These are phyloP conservation scores for Globisporangium solare DNA, from an alignment of 352 stramenopile species.

Conservation along the genomic window DNA sequence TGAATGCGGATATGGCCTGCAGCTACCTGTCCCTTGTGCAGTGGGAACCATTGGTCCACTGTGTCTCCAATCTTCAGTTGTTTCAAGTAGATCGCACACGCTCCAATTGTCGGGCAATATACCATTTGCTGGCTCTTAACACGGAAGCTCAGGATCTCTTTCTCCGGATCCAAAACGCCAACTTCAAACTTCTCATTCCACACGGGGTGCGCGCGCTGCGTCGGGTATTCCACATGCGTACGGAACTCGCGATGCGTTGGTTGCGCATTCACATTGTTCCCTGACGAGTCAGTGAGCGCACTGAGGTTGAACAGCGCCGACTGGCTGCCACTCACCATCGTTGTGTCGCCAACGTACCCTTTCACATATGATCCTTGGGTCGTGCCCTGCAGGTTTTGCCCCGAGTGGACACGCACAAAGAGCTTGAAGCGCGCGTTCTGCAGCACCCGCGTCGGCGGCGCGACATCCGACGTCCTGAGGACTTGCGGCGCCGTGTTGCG, in stretches of 20 bases:
- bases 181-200: slow-evolving; percentile 82
- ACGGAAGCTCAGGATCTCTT: slow-evolving; percentile 61
- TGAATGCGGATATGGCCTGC: slow-evolving; percentile 53
- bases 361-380: slow-evolving; percentile 60
- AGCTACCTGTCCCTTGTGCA: slow-evolving; percentile 39
- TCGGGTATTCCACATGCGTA: slow-evolving; percentile 45
- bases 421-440: slow-evolving; percentile 39
- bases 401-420: slow-evolving; percentile 66
- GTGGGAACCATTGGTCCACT: slow-evolving; percentile 50
- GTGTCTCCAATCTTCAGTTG: slow-evolving; percentile 40
- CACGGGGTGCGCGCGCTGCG: slow-evolving; percentile 28
- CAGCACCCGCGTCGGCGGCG: slow-evolving; percentile 7
- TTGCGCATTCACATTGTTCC: slow-evolving; percentile 3
- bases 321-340: slow-evolving; percentile 33
- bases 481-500: neutral
- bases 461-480: neutral
- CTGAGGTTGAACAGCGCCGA: slow-evolving; percentile 20
- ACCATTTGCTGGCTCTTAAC: slow-evolving; percentile 69
- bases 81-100: slow-evolving; percentile 49
- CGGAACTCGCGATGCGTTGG: slow-evolving; percentile 45
- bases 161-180: slow-evolving; percentile 34
- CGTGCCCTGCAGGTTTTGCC: slow-evolving; percentile 34
- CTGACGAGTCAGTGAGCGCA: slow-evolving; percentile 9
- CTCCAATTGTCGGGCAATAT: slow-evolving; percentile 56
- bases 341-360: slow-evolving; percentile 55